A percentile compares a stretch with the other conserved stretches of the same genome.
These are phyloP conservation scores for Cercophora newfieldiana DNA, from an alignment of 495 filamentous ascomycete genomes.

Conservation along the genomic window DNA sequence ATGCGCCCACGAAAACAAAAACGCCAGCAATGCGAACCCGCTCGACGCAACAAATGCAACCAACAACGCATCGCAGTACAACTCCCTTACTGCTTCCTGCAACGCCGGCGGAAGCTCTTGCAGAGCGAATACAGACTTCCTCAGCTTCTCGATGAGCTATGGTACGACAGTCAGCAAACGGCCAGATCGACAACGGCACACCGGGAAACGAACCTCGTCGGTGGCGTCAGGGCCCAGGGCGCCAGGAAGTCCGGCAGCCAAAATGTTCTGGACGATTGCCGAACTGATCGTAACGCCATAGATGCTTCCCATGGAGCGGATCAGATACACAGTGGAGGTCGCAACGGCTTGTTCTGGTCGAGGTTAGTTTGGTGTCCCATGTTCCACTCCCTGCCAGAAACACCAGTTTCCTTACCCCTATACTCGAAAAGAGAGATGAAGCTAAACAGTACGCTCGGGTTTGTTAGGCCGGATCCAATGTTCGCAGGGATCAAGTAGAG, in stretches of 20 bases:
- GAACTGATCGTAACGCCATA: constrained; percentile 66
- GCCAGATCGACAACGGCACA: neutral
- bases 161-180: neutral
- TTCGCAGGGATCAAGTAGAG: constrained; percentile 64
- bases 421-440: constrained; percentile 64
- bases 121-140: constrained; percentile 57
- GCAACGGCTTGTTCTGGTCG: constrained; percentile 63
- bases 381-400: neutral
- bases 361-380: constrained; percentile 12
- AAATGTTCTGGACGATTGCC: constrained; percentile 62
- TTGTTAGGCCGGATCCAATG: constrained; percentile 62
- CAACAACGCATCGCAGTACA: constrained; percentile 51
- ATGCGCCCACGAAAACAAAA: constrained; percentile 32
- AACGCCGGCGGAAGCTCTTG: constrained; percentile 46
- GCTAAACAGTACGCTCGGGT: constrained; percentile 63
- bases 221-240: constrained; percentile 47
- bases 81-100: constrained; percentile 48
- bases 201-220: constrained; percentile 27
- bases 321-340: constrained; percentile 63
- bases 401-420: constrained; percentile 44
- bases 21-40: constrained; percentile 38
- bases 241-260: constrained; percentile 52
- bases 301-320: constrained; percentile 64
- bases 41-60: constrained; percentile 52
- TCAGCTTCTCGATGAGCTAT: constrained; percentile 53